Conservation (phyloP, 1,284 basidiomycete species). For the Exobasidium cylindrosporum region DNA sequence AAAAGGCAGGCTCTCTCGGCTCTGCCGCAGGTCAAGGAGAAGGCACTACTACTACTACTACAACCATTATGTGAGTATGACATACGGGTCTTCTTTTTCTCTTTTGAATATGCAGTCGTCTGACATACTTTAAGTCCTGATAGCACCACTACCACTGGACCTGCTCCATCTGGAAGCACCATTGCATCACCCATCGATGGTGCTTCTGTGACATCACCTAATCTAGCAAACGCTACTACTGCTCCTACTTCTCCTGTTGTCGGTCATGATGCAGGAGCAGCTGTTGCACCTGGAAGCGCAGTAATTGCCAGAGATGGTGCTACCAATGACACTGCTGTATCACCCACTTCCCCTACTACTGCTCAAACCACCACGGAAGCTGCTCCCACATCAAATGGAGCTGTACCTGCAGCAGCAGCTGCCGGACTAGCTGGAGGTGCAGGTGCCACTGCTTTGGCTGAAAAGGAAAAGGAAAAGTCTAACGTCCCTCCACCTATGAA, state of each 20-base stretch:
- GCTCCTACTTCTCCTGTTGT: not conserved
- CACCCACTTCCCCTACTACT: not conserved
- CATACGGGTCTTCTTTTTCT: not conserved
- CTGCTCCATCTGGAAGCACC: not conserved
- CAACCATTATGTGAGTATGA: constrained; percentile 1
- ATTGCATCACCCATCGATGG: not conserved
- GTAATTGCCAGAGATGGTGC: not conserved
- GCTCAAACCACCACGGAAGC: not conserved
- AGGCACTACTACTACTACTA: constrained; percentile 3
- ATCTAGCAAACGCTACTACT: not conserved
- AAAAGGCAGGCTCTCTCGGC: not conserved
- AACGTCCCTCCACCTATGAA: not conserved
- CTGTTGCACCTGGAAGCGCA: not conserved
- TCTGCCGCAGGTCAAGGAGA: not conserved
- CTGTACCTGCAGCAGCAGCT: constrained; percentile 14
- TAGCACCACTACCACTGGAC: constrained; percentile 7
- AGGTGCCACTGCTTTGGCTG: constrained; percentile 6
- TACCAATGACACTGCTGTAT: not conserved
- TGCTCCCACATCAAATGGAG: not conserved
- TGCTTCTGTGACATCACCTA: not conserved
- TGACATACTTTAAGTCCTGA: not conserved
- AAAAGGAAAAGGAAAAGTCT: not conserved
- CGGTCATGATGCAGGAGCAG: not conserved
- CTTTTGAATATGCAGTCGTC: not conserved
- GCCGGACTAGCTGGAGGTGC: constrained; percentile 3